phyloP scores from a whole-genome alignment of 768 basidiomycete species.

The Tricholoma sp. region DNA sequence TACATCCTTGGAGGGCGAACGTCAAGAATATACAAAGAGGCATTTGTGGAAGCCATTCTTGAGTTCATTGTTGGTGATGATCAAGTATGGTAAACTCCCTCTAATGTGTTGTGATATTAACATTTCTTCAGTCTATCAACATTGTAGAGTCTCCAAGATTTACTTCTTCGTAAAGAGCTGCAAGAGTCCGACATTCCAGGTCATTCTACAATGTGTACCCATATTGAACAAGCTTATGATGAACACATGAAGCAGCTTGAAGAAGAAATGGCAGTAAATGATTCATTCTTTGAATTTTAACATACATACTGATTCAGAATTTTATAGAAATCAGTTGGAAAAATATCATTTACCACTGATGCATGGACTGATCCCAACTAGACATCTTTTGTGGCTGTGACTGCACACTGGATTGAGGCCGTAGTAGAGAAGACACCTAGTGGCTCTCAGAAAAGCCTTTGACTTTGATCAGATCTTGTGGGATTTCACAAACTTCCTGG shows the following conservation, averaged over 20 bases:
- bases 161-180: not conserved
- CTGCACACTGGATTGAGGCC: too few relatives aligned
- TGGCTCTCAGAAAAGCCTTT: too few relatives aligned
- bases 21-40: conserved; percentile 10
- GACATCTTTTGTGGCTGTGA: too few relatives aligned
- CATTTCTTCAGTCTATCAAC: not conserved
- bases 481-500: too few relatives aligned
- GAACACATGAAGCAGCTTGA: too few relatives aligned
- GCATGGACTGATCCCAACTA: too few relatives aligned
- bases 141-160: not conserved
- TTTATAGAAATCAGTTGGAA: too few relatives aligned
- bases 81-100: not conserved
- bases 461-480: too few relatives aligned
- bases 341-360: too few relatives aligned
- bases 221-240: not conserved
- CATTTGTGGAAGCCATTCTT: not conserved
- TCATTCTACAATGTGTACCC: too few relatives aligned
- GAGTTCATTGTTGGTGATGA: not conserved
- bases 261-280: not conserved
- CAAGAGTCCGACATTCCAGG: not conserved
- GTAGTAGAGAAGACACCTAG: too few relatives aligned
- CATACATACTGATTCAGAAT: not conserved
- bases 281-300: not conserved
- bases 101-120: not conserved
- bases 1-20: not conserved